These are phyloP conservation scores for Dysphania ambrosioides DNA, from an alignment of 148 eudicot genomes.

Conservation along the genomic window DNA sequence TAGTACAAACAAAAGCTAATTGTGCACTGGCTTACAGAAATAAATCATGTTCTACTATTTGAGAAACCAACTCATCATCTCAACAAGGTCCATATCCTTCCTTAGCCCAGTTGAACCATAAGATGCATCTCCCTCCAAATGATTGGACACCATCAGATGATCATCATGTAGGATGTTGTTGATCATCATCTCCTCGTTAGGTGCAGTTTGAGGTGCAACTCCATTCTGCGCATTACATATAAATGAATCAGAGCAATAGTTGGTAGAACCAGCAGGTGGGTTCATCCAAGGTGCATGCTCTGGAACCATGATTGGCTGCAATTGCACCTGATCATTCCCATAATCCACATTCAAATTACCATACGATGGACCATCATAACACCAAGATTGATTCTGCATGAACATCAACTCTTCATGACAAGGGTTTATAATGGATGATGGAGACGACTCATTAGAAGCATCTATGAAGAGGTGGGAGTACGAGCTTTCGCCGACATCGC, in stretches of 20 bases:
- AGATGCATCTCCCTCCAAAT: neutral
- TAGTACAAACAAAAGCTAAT: no score
- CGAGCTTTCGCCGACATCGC: conserved; percentile 16
- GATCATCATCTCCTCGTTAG: neutral
- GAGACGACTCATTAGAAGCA: conserved; percentile 25
- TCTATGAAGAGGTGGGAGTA: neutral
- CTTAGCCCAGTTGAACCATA: no score
- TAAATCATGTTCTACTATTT: no score
- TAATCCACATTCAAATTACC: no score
- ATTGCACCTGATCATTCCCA: no score
- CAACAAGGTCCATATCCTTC: conserved; percentile 59
- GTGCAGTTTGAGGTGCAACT: neutral
- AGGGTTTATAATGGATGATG: conserved; percentile 22
- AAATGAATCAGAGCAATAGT: conserved; percentile 8
- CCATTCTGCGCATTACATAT: neutral
- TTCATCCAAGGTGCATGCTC: no score
- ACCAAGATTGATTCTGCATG: no score
- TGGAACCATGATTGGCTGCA: no score
- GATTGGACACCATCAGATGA: conserved; percentile 15
- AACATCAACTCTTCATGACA: conserved; percentile 39
- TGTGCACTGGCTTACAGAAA: no score
- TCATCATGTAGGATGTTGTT: conserved; percentile 11
- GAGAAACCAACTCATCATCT: conserved; percentile 22
- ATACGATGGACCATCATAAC: no score
- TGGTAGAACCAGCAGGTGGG: no score